Base-by-base conservation (phyloP, 225 moss, liverwort and hornwort genomes). In the Lunularia cruciata region DNA sequence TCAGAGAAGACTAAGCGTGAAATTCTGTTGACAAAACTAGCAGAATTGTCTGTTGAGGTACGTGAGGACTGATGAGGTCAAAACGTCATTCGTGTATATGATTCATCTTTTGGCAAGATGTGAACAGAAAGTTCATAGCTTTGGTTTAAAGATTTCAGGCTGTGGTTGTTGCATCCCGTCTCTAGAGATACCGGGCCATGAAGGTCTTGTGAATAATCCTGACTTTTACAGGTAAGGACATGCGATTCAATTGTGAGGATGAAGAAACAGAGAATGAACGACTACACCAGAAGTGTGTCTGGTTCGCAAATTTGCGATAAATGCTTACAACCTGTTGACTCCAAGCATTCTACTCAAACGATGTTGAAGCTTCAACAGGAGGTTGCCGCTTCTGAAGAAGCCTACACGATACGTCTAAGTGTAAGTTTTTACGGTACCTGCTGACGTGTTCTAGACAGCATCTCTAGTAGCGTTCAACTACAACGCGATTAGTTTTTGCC, bases 301-400 rank as follows among this genome's bases (percentile, higher is more conserved):
- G 77, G 76, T 46, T 67, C 67, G 67, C 60, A 77, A 48, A 76
- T 92, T 53, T 95, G 95, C 33, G 85, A 88, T 72, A 92, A 86
- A 77, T 95, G 95, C 69, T 76, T 95, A 74, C 95, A 92, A 76
- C 79, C 90, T 36, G 84, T 95, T 40, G 81, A 92, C 75, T 64
- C 76, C 57, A 58, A 45, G 28, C 92, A 88, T 63, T 82, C 84
- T 47, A 81, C 81, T n/a, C 73, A 80, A 57, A 88, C 77, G 34
- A 58, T 88, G 62, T 20, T 59, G 37, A 82, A 95, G 61, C 84
- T 95, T 25, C 73, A 86, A 42, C 63, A 63, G n/a, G 95, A 92
- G 51, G 57, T 86, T 69, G 60, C 26, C 30, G 45, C 45, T 46
- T 58, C 72, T 36, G 74, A 77, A 58, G 72, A 63, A 40, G 68